phyloP scores from a whole-genome alignment of 139 green algal genomes.

The Diplosphaera chodatii region DNA sequence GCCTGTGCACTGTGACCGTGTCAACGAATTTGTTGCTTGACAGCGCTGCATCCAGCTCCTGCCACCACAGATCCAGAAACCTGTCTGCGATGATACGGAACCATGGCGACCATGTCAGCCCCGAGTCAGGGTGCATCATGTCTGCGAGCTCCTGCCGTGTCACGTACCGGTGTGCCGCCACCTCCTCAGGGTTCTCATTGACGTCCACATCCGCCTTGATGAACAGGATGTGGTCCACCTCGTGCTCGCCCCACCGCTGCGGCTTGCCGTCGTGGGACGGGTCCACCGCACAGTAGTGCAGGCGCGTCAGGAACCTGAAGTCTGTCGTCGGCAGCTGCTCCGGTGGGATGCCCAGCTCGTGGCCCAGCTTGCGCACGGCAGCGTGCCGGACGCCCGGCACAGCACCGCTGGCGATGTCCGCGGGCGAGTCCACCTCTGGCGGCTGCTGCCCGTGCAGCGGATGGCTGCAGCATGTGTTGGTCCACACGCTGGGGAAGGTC shows the following conservation, averaged over 20 bases:
- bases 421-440: constrained; percentile 43
- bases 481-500: constrained; percentile 94
- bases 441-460: constrained; percentile 75
- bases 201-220: constrained; percentile 38
- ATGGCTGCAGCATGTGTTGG: constrained; percentile 97
- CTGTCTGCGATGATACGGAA: constrained; percentile 87
- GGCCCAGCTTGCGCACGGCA: constrained; percentile 77
- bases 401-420: constrained; percentile 22
- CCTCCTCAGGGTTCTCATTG: constrained; percentile 78
- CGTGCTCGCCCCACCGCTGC: constrained; percentile 76
- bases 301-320: constrained; percentile 80
- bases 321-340: constrained; percentile 40
- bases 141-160: constrained; percentile 43
- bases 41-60: constrained; percentile 55
- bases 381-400: constrained; percentile 61
- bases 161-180: constrained; percentile 56
- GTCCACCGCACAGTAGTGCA: constrained; percentile 92
- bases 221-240: constrained; percentile 96
- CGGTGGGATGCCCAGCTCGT: constrained; percentile 84
- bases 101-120: constrained; percentile 85
- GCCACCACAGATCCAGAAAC: constrained; percentile 87
- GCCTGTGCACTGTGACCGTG: constrained; percentile 42
- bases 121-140: constrained; percentile 68
- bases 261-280: constrained; percentile 29
- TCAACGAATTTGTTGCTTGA: constrained; percentile 38